These are phyloP conservation scores for Cyclotella kingstonii DNA, from an alignment of 108 stramenopile species.

Conservation along the genomic window DNA sequence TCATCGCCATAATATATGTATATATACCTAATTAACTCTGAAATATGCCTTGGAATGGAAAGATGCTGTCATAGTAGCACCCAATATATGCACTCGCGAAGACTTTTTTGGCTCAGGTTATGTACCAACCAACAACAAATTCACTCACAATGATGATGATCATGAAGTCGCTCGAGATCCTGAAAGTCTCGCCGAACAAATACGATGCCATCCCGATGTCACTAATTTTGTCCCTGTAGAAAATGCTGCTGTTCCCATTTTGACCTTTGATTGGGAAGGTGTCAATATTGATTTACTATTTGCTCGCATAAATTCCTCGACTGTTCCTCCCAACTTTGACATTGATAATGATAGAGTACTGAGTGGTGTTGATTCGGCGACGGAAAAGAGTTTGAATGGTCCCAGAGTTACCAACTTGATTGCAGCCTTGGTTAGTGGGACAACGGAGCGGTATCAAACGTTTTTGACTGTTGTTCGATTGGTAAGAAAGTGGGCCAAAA, in stretches of 20 bases:
- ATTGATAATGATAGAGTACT: constrained; percentile 94
- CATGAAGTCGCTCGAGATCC: constrained; percentile 58
- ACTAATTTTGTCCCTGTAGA: constrained; percentile 91
- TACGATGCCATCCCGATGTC: constrained; percentile 83
- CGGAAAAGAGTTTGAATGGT: constrained; percentile 94
- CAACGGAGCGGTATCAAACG: constrained; percentile 73
- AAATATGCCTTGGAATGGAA: too few species aligned
- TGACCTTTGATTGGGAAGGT: constrained; percentile 97
- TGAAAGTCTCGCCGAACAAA: constrained; percentile 77
- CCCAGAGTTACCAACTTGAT: constrained; percentile 96
- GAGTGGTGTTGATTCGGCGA: constrained; percentile 89
- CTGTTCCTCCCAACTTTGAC: constrained; percentile 85
- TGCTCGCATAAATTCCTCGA: constrained; percentile 77
- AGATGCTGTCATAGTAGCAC: constrained; percentile 81
- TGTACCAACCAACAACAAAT: constrained; percentile 34
- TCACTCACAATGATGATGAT: constrained; percentile 12
- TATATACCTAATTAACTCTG: too few species aligned
- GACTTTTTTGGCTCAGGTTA: constrained; percentile 89
- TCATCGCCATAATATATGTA: too few species aligned
- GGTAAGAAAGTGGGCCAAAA: constrained; percentile 95
- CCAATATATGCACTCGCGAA: constrained; percentile 82
- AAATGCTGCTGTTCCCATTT: constrained; percentile 92
- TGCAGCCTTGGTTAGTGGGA: constrained; percentile 81
- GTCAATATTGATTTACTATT: constrained; percentile 97
- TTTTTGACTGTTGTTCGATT: constrained; percentile 87